Conservation (phyloP, 768 basidiomycete species). For the Russula compacta region DNA sequence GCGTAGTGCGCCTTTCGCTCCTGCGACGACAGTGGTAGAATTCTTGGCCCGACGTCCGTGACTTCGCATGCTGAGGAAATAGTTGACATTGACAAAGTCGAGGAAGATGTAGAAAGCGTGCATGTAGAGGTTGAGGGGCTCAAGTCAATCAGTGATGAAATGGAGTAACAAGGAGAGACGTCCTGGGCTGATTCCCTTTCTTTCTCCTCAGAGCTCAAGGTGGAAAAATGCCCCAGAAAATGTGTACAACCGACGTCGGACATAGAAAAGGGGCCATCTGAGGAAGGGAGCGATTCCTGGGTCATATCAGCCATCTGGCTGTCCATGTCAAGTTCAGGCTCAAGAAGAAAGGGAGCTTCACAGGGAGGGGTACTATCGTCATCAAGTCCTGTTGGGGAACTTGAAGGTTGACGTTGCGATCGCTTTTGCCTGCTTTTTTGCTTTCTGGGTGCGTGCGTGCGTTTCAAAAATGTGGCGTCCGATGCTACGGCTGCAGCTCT, state of each 20-base stretch:
- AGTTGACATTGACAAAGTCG: conserved; percentile 4
- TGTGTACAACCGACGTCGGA: neutral
- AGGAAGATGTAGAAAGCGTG: conserved; percentile 4
- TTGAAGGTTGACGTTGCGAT: neutral
- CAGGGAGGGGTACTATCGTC: neutral
- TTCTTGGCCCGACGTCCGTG: conserved; percentile 3
- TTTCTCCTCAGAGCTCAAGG: neutral
- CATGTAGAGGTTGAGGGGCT: conserved; percentile 2
- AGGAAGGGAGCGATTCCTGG: neutral
- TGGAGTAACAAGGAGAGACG: conserved; percentile 2
- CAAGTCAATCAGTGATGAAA: conserved; percentile 21
- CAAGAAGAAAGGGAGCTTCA: neutral
- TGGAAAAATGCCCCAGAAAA: conserved; percentile 6
- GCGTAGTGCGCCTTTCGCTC: conserved; percentile 47
- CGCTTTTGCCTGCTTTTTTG: conserved; percentile 1
- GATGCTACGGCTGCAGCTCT: conserved; percentile 14
- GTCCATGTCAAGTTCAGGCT: conserved; percentile 1
- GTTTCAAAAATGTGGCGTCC: neutral
- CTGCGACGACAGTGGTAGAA: conserved; percentile 16
- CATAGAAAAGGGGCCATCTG: neutral
- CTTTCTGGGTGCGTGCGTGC: conserved; percentile 5
- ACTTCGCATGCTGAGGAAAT: conserved; percentile 7
- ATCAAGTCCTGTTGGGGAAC: neutral
- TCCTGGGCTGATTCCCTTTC: neutral
- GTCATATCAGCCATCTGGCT: neutral